Conservation (phyloP, 2,329 filamentous ascomycete genomes). For the Stemphylium beticola region DNA sequence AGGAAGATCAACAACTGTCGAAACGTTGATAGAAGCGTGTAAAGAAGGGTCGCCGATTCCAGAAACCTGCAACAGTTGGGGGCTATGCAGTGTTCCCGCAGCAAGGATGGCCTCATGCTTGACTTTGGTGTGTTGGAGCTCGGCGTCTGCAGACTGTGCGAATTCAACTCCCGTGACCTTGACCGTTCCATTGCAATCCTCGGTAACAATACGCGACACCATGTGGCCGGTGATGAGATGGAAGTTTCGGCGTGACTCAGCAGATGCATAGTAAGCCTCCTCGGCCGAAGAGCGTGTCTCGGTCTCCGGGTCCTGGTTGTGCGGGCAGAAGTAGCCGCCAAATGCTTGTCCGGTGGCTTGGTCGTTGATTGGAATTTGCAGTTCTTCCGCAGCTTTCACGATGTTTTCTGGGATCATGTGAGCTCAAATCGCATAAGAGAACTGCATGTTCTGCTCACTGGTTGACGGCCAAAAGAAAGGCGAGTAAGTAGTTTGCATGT, state of each 20-base stretch:
- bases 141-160: constrained; percentile 20
- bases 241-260: constrained; percentile 23
- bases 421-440: background rate
- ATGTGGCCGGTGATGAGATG: constrained; percentile 27
- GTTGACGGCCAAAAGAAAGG: constrained; percentile 30
- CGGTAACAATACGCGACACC: constrained; percentile 22
- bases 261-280: constrained; percentile 30
- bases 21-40: constrained; percentile 26
- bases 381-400: constrained; percentile 22
- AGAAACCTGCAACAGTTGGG: constrained; percentile 36
- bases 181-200: constrained; percentile 6
- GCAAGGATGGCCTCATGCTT: constrained; percentile 33
- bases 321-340: constrained; percentile 29
- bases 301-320: constrained; percentile 22
- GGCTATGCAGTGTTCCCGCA: constrained; percentile 34
- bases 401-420: constrained; percentile 21
- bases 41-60: constrained; percentile 34
- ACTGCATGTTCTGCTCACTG: constrained; percentile 14
- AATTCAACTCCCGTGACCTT: constrained; percentile 31
- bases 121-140: constrained; percentile 20
- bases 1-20: constrained; percentile 30
- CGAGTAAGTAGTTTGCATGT: constrained; percentile 27
- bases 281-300: constrained; percentile 26
- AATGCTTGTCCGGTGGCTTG: constrained; percentile 29
- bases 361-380: constrained; percentile 25